These are phyloP conservation scores for Mortierella sp. DNA, from an alignment of 371 early-diverging fungal genomes.

Conservation along the genomic window DNA sequence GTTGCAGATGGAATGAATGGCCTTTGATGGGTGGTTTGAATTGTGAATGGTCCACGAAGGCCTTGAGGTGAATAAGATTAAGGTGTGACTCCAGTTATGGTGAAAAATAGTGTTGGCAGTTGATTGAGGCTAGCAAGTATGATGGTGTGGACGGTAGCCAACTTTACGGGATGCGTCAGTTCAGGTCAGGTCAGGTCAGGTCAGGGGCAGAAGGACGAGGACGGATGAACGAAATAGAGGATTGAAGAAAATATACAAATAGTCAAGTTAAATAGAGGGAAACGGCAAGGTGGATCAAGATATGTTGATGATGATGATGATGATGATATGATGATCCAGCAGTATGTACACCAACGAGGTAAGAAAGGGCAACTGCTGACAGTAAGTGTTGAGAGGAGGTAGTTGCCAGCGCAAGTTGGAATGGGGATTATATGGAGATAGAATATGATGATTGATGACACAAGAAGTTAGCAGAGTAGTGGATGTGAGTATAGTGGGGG, in stretches of 20 bases:
- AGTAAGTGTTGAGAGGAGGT: background rate
- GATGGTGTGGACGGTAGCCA: no score
- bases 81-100: no score
- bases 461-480: background rate
- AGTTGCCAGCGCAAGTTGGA: background rate
- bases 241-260: conserved; percentile 7
- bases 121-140: no score
- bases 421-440: background rate
- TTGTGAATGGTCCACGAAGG: no score
- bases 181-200: background rate
- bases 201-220: background rate
- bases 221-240: background rate
- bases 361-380: background rate
- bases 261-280: background rate
- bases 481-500: background rate
- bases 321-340: background rate
- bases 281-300: background rate
- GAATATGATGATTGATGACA: background rate
- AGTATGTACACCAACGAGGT: background rate
- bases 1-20: background rate
- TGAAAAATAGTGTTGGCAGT: no score
- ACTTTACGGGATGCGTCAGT: no score
- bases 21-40: background rate
- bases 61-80: no score
- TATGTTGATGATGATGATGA: conserved; percentile 3